These are phyloP conservation scores for Diaporthe vexans DNA, from an alignment of 2,329 filamentous ascomycete genomes.

Conservation along the genomic window DNA sequence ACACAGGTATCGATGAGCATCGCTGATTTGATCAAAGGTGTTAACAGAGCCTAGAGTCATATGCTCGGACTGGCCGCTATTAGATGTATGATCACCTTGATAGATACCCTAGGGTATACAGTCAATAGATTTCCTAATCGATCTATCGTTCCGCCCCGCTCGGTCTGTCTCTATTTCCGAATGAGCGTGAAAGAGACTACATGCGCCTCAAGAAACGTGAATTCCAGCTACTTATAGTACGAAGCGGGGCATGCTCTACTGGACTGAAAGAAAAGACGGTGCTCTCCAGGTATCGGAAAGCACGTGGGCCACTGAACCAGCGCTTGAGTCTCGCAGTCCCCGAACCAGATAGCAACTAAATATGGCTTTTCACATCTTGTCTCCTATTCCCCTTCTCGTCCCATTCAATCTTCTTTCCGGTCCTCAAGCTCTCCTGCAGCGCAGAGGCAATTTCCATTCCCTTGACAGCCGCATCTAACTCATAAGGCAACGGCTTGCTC, in stretches of 20 bases:
- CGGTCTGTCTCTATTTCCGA: neutral
- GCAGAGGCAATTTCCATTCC: slow-evolving; percentile 32
- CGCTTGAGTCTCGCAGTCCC: neutral
- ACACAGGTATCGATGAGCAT: slow-evolving; percentile 51
- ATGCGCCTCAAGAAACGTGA: no score
- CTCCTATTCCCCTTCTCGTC: neutral
- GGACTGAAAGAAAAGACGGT: neutral
- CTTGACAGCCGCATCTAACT: slow-evolving; percentile 27
- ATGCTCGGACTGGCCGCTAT: neutral
- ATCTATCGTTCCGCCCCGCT: neutral
- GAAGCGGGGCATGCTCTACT: no score
- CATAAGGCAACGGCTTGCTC: slow-evolving; percentile 29
- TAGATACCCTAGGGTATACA: neutral
- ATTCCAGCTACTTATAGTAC: no score
- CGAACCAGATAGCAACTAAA: neutral
- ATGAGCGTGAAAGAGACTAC: neutral
- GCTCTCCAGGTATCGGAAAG: neutral
- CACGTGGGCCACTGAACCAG: neutral
- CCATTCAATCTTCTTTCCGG: neutral
- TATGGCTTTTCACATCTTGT: neutral
- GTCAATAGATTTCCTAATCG: neutral
- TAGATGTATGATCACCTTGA: neutral
- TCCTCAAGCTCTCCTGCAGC: slow-evolving; percentile 26
- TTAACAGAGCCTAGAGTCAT: slow-evolving; percentile 17
- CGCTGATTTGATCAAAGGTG: slow-evolving; percentile 47